Evolutionary conservation across 2,329 filamentous ascomycete species (phyloP), one percentile per base, ranked within the genome.

Genomic region (Aureobasidium sp.): DNA sequence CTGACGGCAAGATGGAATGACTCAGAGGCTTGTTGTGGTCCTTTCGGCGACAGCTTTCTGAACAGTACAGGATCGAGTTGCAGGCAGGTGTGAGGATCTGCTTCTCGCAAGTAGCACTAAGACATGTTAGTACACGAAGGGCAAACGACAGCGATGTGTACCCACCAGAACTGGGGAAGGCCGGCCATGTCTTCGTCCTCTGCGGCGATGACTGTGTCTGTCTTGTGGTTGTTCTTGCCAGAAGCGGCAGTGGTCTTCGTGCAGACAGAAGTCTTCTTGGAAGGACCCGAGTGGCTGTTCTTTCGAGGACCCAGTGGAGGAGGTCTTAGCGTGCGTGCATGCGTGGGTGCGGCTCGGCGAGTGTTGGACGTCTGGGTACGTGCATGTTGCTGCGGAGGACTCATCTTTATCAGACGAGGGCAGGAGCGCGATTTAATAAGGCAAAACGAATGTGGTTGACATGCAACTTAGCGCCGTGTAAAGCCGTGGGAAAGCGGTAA

Each of bases 91-190:
- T 78, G 57, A 82, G 79, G 67, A 86, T 86, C 73, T 86, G 83
- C 70, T 79, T 84, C 70, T 86, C 84, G 71, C 84, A 86, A 68
- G 80, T 84, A 64, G 83, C 80, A 72, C 83, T 86, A 64, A 21
- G 31, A 42, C 38, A 15, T 42, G 49, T 45, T 47, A 35, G 46
- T 19, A 9, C 17, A n/a, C 61, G 45, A 37, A 50, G 9, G 33
- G 37, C 45, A 15, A n/a, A n/a, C 38, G 40, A 60, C 60, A 17
- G 21, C n/a, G 13, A 15, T n/a, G 15, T 15, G 63, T 43, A 69
- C 74, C 58, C 69, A 81, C 79, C 79, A 81, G 71, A 76, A 81
- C 63, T 81, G 78, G 64, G 79, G 65, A 65, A 81, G 81, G 68
- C 77, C 78, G 57, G 77, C 77, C 77, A 81, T 80, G 64, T 73